Evolutionary conservation across 2,329 filamentous ascomycete species (phyloP).

Genomic region (Arthrobotrys conoides): DNA sequence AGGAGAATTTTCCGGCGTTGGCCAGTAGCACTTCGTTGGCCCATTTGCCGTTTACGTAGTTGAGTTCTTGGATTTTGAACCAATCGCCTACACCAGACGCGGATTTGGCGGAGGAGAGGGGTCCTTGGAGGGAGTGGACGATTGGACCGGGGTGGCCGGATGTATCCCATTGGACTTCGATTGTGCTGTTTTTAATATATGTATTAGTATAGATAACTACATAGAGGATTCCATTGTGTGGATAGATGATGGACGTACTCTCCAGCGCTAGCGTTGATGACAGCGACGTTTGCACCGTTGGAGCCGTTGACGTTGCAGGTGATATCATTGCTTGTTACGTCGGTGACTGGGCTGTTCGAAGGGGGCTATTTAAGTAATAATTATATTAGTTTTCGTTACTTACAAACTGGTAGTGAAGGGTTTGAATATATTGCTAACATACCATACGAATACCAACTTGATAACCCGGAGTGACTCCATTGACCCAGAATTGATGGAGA

Average conservation of each 20-base stretch:
- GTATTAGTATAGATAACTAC: conserved; percentile 50
- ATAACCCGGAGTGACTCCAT: conserved; percentile 64
- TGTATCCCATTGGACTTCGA: conserved; percentile 66
- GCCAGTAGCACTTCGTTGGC: conserved; percentile 64
- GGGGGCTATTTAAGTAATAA: conserved; percentile 35
- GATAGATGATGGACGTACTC: conserved; percentile 34
- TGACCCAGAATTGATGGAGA: conserved; percentile 68
- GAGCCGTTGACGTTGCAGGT: conserved; percentile 58
- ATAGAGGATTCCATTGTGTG: neutral
- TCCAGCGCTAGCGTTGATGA: conserved; percentile 63
- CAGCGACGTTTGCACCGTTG: conserved; percentile 64
- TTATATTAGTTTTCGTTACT: conserved; percentile 1
- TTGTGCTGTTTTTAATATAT: conserved; percentile 61
- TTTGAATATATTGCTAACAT: conserved; percentile 8
- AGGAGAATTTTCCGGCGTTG: conserved; percentile 61
- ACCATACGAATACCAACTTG: conserved; percentile 62
- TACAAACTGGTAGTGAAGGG: neutral
- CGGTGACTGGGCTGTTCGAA: conserved; percentile 56
- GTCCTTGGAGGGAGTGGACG: conserved; percentile 67
- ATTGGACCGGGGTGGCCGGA: conserved; percentile 68
- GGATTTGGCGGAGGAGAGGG: conserved; percentile 63
- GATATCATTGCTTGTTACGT: conserved; percentile 56
- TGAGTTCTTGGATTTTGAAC: conserved; percentile 65
- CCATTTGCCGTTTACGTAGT: conserved; percentile 64
- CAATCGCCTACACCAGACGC: conserved; percentile 65